Percentiles rank a stretch among this genome's conserved stretches.
Evolutionary conservation across 495 filamentous ascomycete species (phyloP).

Genomic region (Lichenothelia convexa): DNA sequence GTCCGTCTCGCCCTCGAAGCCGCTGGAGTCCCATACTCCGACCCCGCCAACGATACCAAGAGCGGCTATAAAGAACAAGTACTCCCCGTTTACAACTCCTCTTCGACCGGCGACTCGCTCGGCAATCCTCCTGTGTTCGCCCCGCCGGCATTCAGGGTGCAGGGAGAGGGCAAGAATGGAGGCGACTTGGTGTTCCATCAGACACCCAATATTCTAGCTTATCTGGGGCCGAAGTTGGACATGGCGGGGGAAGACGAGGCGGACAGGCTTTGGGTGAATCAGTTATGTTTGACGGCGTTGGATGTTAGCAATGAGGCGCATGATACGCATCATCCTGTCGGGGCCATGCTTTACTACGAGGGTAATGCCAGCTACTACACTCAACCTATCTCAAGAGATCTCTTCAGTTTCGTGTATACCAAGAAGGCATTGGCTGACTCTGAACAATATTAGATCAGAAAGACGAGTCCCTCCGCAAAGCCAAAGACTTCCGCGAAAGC

Average conservation of each 20-base stretch:
- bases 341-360: slow-evolving; percentile 38
- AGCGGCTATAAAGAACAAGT: slow-evolving; percentile 17
- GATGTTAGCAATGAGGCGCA: slow-evolving; percentile 50
- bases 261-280: slow-evolving; percentile 32
- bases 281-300: slow-evolving; percentile 43
- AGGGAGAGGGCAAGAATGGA: slow-evolving; percentile 23
- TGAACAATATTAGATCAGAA: slow-evolving; percentile 45
- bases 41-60: slow-evolving; percentile 27
- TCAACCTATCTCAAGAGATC: too few species aligned
- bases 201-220: slow-evolving; percentile 44
- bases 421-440: too few species aligned
- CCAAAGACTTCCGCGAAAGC: slow-evolving; percentile 33
- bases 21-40: slow-evolving; percentile 37
- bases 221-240: slow-evolving; percentile 35
- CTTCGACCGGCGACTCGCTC: slow-evolving; percentile 12
- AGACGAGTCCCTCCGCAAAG: slow-evolving; percentile 31
- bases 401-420: too few species aligned
- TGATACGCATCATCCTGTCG: slow-evolving; percentile 48
- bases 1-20: slow-evolving; percentile 48
- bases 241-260: slow-evolving; percentile 29
- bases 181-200: slow-evolving; percentile 36
- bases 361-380: slow-evolving; percentile 1
- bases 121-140: slow-evolving; percentile 41
- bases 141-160: slow-evolving; percentile 40
- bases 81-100: slow-evolving; percentile 10